Base-by-base conservation (phyloP, 2,329 filamentous ascomycete genomes). In the Botrytis medusae region DNA sequence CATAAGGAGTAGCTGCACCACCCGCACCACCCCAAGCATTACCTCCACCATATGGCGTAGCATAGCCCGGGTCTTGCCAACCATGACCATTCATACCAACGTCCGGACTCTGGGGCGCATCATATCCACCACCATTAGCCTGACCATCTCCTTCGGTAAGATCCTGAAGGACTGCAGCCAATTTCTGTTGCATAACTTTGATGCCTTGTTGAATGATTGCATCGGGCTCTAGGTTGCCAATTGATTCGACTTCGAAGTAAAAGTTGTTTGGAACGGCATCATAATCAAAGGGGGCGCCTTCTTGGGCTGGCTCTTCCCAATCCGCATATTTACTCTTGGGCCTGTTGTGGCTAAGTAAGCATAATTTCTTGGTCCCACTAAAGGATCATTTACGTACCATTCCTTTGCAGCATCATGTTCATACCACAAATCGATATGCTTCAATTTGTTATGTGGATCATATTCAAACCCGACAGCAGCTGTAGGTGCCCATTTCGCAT, bases 381-480 rank as follows among this genome's bases (percentile, higher is more conserved):
- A 70, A 59, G 51, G 51, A 61, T 74, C 42, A 34, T 40, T 16
- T 67, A 46, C 90, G 83, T 85, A 97, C 95, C 95, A 98, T 86
- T 98, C 95, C 79, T 90, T 88, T 74, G 89, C 87, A 1, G 93
- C 84, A 83, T 97, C 92, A 78, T 91, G 89, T 85, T 99, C 96
- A 82, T 94, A 98, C 96, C 96, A 99, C 83, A 97, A 90, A 80
- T 97, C 93, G 72, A 96, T 87, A 83, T 99, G 96, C 77, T 91
- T 89, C 77, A 99, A 86, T 84, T 97, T 98, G 85, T 99, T 99
- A 83, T 97, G 93, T 74, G 96, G 96, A 82, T 99, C 96, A 83
- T 99, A 99, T 83, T 99, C 96, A 81, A 99, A 99, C 37, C 94
- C 95, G 59, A 99, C 91, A 5, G 96, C 96, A 59, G 94, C 89